Percentiles rank a stretch among this genome's conserved stretches.
phyloP scores from a whole-genome alignment of 306 rosid species.

The Parietaria judaica region DNA sequence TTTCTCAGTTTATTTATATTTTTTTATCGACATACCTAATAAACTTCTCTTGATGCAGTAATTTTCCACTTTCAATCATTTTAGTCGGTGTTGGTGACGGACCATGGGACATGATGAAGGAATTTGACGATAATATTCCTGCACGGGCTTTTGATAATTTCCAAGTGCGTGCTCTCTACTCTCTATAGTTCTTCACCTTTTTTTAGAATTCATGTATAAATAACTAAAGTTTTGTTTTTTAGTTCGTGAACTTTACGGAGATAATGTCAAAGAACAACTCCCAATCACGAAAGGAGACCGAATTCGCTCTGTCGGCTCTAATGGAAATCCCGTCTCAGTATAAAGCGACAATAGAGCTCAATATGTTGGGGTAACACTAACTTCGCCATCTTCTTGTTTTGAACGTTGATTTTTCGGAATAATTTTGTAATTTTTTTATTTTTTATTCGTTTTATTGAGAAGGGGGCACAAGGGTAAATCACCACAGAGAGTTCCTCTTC shows the following conservation, averaged over 20 bases:
- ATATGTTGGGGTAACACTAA: constrained; percentile 57
- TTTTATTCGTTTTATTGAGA: constrained; percentile 19
- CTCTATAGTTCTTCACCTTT: not conserved
- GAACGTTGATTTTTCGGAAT: not conserved
- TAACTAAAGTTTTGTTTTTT: constrained; percentile 17
- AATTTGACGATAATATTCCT: constrained; percentile 92
- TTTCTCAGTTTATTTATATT: no score
- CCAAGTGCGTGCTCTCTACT: constrained; percentile 43
- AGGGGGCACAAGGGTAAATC: constrained; percentile 39
- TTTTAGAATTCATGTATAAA: constrained; percentile 2
- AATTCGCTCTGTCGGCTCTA: constrained; percentile 86
- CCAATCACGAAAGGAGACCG: constrained; percentile 68
- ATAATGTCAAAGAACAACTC: constrained; percentile 74
- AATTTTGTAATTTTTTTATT: constrained; percentile 8
- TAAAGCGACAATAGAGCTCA: constrained; percentile 80
- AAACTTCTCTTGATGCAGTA: constrained; percentile 34
- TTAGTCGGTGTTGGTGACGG: constrained; percentile 99
- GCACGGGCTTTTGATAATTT: constrained; percentile 83
- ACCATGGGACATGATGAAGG: constrained; percentile 98
- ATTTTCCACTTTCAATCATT: constrained; percentile 83
- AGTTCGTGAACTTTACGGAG: constrained; percentile 86
- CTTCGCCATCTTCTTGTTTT: constrained; percentile 8
- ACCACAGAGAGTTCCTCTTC: constrained; percentile 75
- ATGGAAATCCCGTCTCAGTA: constrained; percentile 98
- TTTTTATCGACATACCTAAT: no score